Evolutionary conservation across 2,329 filamentous ascomycete species (phyloP).

Genomic region (Xylariaceae sp.): DNA sequence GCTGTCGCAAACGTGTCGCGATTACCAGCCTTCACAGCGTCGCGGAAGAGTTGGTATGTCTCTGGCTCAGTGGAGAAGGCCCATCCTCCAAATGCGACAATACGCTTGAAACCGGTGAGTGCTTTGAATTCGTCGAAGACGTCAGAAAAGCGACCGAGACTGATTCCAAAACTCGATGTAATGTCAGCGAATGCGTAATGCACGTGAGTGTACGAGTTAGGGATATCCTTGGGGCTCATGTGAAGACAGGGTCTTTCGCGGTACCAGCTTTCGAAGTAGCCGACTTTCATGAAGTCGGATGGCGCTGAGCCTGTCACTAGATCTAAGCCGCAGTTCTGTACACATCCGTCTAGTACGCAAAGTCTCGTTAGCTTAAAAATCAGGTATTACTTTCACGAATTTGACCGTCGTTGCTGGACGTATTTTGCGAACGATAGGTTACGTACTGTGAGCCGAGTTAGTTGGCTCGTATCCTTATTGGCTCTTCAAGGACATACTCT

Average conservation of each 20-base stretch:
- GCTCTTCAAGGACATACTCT: too few relatives aligned
- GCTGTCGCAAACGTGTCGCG: conserved; percentile 27
- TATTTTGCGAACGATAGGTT: too few relatives aligned
- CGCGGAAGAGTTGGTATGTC: conserved; percentile 32
- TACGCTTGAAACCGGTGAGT: conserved; percentile 21
- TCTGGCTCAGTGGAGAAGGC: conserved; percentile 30
- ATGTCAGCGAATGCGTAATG: conserved; percentile 14
- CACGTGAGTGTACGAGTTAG: conserved; percentile 14
- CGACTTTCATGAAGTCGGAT: not conserved
- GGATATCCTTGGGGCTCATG: conserved; percentile 6
- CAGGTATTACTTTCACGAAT: too few relatives aligned
- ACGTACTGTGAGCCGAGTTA: too few relatives aligned
- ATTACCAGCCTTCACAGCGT: conserved; percentile 29
- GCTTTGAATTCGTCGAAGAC: conserved; percentile 2
- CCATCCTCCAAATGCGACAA: conserved; percentile 41
- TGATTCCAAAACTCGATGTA: conserved; percentile 5
- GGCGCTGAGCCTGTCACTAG: conserved; percentile 29
- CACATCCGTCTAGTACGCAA: conserved; percentile 25
- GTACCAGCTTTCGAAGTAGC: conserved; percentile 18
- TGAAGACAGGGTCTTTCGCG: conserved; percentile 13
- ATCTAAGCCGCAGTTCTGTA: conserved; percentile 39
- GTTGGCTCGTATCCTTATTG: too few relatives aligned
- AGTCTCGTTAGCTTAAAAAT: too few relatives aligned
- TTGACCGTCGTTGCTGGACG: too few relatives aligned
- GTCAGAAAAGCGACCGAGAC: not conserved